These are phyloP conservation scores for Amoeboaphelidium occidentale DNA, from an alignment of 371 early-diverging fungal species.

Conservation along the genomic window DNA sequence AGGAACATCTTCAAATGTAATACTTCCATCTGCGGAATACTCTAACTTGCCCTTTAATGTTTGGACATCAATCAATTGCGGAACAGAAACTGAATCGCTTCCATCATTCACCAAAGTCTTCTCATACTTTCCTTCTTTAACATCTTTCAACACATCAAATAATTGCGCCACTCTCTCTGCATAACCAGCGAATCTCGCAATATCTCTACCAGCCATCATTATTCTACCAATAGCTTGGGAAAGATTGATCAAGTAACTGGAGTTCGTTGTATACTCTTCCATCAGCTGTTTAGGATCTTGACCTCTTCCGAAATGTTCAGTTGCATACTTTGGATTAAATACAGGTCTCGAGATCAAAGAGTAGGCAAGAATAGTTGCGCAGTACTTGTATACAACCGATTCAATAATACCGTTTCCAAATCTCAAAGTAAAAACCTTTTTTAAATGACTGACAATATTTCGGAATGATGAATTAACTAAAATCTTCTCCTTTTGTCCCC, in stretches of 20 bases:
- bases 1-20: background rate
- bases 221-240: slow-evolving; percentile 63
- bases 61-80: background rate
- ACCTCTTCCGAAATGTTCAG: slow-evolving; percentile 24
- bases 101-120: background rate
- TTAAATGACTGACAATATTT: background rate
- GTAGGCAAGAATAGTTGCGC: slow-evolving; percentile 66
- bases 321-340: slow-evolving; percentile 34
- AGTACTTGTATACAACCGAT: slow-evolving; percentile 53
- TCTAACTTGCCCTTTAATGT: background rate
- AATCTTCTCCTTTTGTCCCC: slow-evolving; percentile 4
- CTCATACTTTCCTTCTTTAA: background rate
- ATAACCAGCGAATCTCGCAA: slow-evolving; percentile 31
- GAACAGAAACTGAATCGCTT: background rate
- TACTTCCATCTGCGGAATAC: background rate
- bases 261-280: slow-evolving; percentile 62
- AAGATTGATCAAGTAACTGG: slow-evolving; percentile 56
- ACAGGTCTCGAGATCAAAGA: slow-evolving; percentile 51
- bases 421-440: background rate
- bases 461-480: background rate
- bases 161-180: background rate
- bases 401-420: slow-evolving; percentile 39
- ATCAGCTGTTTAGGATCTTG: slow-evolving; percentile 51
- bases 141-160: background rate
- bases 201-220: slow-evolving; percentile 17